phyloP scores from a whole-genome alignment of 768 basidiomycete species.

The Exsudoporus frostii region DNA sequence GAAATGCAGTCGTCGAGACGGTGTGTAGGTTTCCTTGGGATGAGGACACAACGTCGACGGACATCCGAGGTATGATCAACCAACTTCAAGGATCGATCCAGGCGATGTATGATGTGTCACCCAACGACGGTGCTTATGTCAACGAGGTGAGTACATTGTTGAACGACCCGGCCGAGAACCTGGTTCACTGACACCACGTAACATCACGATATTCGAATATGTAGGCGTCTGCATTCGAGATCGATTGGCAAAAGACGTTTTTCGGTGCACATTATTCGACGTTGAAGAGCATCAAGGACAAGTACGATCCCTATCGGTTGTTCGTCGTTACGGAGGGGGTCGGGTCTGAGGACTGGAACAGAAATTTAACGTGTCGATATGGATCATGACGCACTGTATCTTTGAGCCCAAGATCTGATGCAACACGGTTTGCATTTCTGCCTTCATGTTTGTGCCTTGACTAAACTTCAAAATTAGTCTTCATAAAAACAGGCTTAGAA shows the following conservation, averaged over 20 bases:
- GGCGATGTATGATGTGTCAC: constrained; percentile 26
- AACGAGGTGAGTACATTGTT: constrained; percentile 39
- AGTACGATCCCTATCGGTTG: constrained; percentile 43
- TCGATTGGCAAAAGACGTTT: constrained; percentile 41
- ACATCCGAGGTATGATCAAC: constrained; percentile 9
- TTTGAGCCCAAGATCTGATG: too few species aligned
- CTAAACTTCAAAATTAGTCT: too few species aligned
- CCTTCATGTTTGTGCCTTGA: too few species aligned
- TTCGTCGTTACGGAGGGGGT: constrained; percentile 48
- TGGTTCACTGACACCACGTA: not conserved
- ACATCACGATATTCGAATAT: constrained; percentile 16
- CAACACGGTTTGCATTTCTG: too few species aligned
- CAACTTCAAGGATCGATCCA: constrained; percentile 11
- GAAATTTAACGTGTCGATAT: constrained; percentile 20
- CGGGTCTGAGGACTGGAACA: constrained; percentile 50
- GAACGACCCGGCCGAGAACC: not conserved
- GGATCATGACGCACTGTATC: not conserved
- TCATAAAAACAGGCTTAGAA: too few species aligned
- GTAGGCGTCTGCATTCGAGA: constrained; percentile 44
- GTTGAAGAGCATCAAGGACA: constrained; percentile 41
- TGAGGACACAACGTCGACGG: constrained; percentile 12
- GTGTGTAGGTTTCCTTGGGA: constrained; percentile 11
- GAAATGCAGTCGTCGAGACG: constrained; percentile 32
- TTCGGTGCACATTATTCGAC: constrained; percentile 44
- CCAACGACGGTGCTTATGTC: constrained; percentile 40